Percentiles rank a stretch among this genome's conserved stretches.
phyloP scores from a whole-genome alignment of 768 basidiomycete genomes.

The Lactarius trivialis region DNA sequence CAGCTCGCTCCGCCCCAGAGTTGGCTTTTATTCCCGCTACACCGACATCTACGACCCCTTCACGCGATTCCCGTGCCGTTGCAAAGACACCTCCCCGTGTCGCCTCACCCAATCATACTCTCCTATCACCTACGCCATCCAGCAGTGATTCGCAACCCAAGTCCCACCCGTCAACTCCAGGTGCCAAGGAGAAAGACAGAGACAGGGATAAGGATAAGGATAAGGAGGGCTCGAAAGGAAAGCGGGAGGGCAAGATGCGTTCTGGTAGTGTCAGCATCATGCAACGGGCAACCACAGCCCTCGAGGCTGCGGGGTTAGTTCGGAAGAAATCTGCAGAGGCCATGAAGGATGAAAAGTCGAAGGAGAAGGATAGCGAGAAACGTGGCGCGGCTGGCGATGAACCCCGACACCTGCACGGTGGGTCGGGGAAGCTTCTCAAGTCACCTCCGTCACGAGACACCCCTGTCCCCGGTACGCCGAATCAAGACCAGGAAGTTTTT shows the following conservation, averaged over 20 bases:
- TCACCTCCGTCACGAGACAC: constrained; percentile 55
- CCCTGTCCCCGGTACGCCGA: constrained; percentile 45
- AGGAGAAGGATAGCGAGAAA: constrained; percentile 35
- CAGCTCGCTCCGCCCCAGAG: constrained; percentile 46
- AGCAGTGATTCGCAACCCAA: constrained; percentile 43
- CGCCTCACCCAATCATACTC: constrained; percentile 33
- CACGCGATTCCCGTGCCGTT: constrained; percentile 34
- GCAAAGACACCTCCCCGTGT: constrained; percentile 49
- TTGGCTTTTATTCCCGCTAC: constrained; percentile 75
- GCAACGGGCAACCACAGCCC: constrained; percentile 88
- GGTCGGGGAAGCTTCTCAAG: constrained; percentile 62
- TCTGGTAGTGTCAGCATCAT: constrained; percentile 93
- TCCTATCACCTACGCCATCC: constrained; percentile 50
- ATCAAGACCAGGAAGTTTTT: constrained; percentile 35
- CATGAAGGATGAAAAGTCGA: constrained; percentile 55
- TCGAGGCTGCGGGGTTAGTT: constrained; percentile 80
- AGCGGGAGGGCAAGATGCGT: constrained; percentile 54
- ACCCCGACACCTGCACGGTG: constrained; percentile 59
- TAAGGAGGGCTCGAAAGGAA: constrained; percentile 39
- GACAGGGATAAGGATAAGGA: constrained; percentile 48
- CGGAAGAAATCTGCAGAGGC: constrained; percentile 76
- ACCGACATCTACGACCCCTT: constrained; percentile 42
- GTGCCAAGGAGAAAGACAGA: constrained; percentile 51
- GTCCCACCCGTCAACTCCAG: constrained; percentile 67
- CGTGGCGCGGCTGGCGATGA: constrained; percentile 47